Evolutionary conservation across 106 monocot species (phyloP).

Genomic region (Dendrobium chrysotoxum): DNA sequence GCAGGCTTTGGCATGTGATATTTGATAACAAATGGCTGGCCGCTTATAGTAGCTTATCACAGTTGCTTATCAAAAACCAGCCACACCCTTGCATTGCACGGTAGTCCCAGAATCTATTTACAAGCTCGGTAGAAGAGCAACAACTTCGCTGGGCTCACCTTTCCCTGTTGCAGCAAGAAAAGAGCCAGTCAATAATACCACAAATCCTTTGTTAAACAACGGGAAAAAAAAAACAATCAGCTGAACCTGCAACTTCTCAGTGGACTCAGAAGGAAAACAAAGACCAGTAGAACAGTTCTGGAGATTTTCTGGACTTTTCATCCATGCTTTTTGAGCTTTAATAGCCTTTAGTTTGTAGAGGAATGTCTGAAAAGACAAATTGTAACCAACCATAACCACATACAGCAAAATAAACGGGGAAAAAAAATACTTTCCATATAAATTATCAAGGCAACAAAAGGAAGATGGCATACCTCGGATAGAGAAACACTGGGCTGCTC

Average conservation of each 20-base stretch:
- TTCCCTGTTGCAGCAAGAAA: conserved; percentile 32
- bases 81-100: too few relatives aligned
- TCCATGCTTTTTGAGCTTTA: conserved; percentile 69
- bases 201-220: not conserved
- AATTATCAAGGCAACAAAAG: not conserved
- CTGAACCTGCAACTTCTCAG: conserved; percentile 39
- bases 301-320: conserved; percentile 72
- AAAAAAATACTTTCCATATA: too few relatives aligned
- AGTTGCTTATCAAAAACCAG: not conserved
- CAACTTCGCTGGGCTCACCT: conserved; percentile 46
- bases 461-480: conserved; percentile 40
- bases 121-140: conserved; percentile 64
- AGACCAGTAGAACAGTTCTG: conserved; percentile 81
- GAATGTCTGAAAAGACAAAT: conserved; percentile 49
- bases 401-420: not conserved
- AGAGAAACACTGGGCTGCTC: conserved; percentile 55
- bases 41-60: too few relatives aligned
- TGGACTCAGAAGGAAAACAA: conserved; percentile 26
- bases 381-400: not conserved
- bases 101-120: conserved; percentile 8
- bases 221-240: not conserved
- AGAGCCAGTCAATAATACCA: not conserved
- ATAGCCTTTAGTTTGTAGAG: conserved; percentile 57
- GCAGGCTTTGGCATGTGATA: too few relatives aligned
- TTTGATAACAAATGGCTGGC: too few relatives aligned